Conservation (phyloP, 2,329 filamentous ascomycete genomes). For the Paraphoma sp. region DNA sequence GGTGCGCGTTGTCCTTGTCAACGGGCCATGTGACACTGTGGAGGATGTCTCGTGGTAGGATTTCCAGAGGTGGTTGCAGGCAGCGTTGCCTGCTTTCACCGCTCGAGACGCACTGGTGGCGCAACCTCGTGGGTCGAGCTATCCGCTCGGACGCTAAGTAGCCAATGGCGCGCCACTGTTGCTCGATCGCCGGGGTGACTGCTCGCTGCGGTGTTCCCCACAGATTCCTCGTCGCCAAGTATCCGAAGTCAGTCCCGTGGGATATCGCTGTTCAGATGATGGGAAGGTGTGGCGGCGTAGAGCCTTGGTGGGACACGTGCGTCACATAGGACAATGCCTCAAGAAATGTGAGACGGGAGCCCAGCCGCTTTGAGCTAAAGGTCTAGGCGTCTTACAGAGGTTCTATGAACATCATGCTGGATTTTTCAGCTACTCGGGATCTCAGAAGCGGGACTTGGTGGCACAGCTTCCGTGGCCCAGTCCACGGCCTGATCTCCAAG, state of each 20-base stretch:
- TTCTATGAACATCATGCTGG: background rate
- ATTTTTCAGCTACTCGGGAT: background rate
- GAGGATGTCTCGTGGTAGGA: constrained; percentile 7
- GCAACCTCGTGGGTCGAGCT: background rate
- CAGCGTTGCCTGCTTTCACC: background rate
- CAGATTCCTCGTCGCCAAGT: background rate
- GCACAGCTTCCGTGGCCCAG: constrained; percentile 67
- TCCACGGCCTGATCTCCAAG: constrained; percentile 60
- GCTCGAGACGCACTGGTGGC: background rate
- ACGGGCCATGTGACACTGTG: constrained; percentile 11
- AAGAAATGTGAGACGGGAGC: background rate
- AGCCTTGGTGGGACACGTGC: background rate
- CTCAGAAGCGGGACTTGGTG: constrained; percentile 63
- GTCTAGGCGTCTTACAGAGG: no score
- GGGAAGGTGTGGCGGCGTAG: background rate
- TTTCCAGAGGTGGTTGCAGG: background rate
- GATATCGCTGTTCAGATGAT: constrained; percentile 4
- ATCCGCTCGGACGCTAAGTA: background rate
- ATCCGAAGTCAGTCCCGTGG: background rate
- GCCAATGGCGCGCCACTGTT: background rate
- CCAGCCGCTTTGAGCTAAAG: no score
- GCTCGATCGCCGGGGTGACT: background rate
- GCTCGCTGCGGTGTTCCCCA: background rate
- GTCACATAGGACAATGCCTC: background rate
- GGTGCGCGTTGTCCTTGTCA: background rate